These are phyloP conservation scores for Candida khao-thaluensis DNA, from an alignment of 805 yeast species.

Conservation along the genomic window DNA sequence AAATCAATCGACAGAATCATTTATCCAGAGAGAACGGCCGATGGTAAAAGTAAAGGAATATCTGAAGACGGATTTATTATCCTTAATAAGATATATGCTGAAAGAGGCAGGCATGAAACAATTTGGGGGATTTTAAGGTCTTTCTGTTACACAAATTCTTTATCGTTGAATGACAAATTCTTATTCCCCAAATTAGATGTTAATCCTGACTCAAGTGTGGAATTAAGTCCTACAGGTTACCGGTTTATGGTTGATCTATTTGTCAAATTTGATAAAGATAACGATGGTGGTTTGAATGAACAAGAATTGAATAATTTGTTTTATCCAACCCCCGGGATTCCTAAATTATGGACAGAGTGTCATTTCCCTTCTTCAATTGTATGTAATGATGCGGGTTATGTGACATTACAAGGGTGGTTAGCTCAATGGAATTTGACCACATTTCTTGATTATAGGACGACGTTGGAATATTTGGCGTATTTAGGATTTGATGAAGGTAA, in stretches of 20 bases:
- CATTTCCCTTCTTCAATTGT: constrained; percentile 88
- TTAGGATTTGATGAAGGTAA: constrained; percentile 73
- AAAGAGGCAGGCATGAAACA: constrained; percentile 92
- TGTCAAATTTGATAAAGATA: constrained; percentile 84
- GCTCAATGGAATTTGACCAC: constrained; percentile 99
- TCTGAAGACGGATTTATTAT: constrained; percentile 73
- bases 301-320: constrained; percentile 68
- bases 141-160: constrained; percentile 88
- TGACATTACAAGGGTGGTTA: constrained; percentile 96
- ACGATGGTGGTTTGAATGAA: constrained; percentile 91
- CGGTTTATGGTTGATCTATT: constrained; percentile 89
- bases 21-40: constrained; percentile 22
- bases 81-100: constrained; percentile 80
- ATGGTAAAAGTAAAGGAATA: constrained; percentile 49
- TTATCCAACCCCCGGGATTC: constrained; percentile 91
- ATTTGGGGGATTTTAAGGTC: constrained; percentile 92
- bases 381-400: constrained; percentile 83
- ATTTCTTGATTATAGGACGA: constrained; percentile 75
- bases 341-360: constrained; percentile 79
- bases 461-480: constrained; percentile 85
- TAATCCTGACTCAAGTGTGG: constrained; percentile 75
- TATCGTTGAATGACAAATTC: constrained; percentile 77
- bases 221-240: constrained; percentile 88
- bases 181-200: constrained; percentile 80
- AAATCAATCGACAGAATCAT: constrained; percentile 31